These are phyloP conservation scores for Spergularia bocconei DNA, from an alignment of 148 eudicot genomes.

Conservation along the genomic window DNA sequence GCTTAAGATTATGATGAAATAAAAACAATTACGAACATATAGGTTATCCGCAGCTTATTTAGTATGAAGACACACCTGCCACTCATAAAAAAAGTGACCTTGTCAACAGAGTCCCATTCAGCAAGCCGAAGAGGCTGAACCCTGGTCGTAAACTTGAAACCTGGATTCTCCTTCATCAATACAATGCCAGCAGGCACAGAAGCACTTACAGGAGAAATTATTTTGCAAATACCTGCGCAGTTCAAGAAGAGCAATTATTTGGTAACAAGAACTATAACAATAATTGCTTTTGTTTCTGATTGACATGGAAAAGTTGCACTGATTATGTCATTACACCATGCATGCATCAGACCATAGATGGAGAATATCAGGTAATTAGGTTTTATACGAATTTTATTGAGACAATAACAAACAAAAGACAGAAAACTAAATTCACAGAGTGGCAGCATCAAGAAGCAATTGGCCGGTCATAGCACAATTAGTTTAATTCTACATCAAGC, in stretches of 20 bases:
- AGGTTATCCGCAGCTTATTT: not conserved
- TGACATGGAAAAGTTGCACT: not conserved
- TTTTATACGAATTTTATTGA: not conserved
- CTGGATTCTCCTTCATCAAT: slow-evolving; percentile 82
- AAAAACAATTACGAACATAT: not conserved
- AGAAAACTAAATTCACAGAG: not conserved
- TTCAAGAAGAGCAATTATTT: not conserved
- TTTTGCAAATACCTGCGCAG: slow-evolving; percentile 88
- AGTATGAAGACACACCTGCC: slow-evolving; percentile 58
- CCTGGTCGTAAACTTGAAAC: slow-evolving; percentile 89
- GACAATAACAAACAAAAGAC: not conserved
- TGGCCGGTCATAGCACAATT: not conserved
- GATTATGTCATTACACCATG: not conserved
- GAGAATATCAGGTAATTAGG: not conserved
- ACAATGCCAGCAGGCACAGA: slow-evolving; percentile 93
- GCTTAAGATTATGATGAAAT: not conserved
- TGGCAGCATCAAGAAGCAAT: not conserved
- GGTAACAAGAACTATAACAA: not conserved
- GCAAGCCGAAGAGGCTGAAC: slow-evolving; percentile 97
- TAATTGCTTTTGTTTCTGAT: not conserved
- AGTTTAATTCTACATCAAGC: not conserved
- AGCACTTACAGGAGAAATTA: slow-evolving; percentile 79
- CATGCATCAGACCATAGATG: not conserved
- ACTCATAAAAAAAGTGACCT: slow-evolving; percentile 92
- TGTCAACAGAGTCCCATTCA: slow-evolving; percentile 96